Percentiles rank a stretch among this genome's conserved stretches.
Conservation (phyloP, 305 asterid species). For the Solanum hybrid region DNA sequence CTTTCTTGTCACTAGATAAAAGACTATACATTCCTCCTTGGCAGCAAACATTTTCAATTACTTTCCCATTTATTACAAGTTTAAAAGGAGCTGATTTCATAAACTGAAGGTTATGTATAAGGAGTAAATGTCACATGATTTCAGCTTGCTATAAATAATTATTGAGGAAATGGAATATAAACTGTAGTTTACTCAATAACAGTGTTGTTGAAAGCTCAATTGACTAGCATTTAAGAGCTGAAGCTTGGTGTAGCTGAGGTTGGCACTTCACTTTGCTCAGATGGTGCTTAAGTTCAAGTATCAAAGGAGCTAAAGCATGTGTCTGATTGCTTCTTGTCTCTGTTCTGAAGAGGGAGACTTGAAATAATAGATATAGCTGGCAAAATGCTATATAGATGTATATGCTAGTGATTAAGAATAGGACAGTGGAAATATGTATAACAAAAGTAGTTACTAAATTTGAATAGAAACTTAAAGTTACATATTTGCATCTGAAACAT, state of each 20-base stretch:
- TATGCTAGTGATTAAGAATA: neutral
- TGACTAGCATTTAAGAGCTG: neutral
- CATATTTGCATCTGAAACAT: neutral
- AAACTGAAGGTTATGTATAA: no score
- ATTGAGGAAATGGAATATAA: neutral
- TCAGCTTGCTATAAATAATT: no score
- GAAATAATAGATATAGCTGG: neutral
- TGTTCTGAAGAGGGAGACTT: neutral
- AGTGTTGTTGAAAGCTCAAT: neutral
- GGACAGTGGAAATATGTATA: neutral
- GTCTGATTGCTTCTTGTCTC: neutral
- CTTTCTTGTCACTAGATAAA: neutral
- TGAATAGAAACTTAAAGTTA: neutral
- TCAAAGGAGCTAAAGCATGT: neutral
- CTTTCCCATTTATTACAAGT: neutral
- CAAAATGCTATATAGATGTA: neutral
- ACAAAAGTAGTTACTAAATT: neutral
- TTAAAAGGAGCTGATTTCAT: neutral
- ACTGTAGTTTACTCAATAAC: neutral
- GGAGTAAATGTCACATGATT: no score
- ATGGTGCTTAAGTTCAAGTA: neutral
- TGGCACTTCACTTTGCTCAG: neutral
- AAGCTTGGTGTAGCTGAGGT: neutral
- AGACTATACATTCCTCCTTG: neutral
- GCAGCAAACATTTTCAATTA: neutral